Conservation (phyloP, 352 stramenopile species). For the Pythium grandisporangium region DNA sequence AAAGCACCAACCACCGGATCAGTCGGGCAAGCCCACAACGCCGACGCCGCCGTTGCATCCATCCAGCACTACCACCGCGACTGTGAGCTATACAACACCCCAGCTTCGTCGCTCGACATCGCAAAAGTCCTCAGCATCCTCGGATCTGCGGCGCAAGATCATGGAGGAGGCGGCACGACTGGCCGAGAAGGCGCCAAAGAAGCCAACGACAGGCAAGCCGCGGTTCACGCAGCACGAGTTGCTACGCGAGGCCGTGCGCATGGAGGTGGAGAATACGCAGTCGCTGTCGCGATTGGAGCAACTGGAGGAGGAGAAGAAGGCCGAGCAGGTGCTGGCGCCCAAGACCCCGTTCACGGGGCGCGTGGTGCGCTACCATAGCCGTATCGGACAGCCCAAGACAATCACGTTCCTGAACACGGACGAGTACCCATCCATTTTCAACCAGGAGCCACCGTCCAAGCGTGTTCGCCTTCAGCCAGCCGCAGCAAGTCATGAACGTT, state of each 20-base stretch:
- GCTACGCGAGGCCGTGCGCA: constrained; percentile 62
- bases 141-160: constrained; percentile 42
- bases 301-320: constrained; percentile 77
- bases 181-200: constrained; percentile 30
- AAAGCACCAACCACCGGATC: too few species aligned
- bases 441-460: constrained; percentile 50
- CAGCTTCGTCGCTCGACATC: constrained; percentile 49
- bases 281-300: constrained; percentile 72
- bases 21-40: not conserved
- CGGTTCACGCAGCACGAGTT: constrained; percentile 61
- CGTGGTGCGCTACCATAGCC: constrained; percentile 64
- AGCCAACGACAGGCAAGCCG: constrained; percentile 10
- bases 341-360: constrained; percentile 64
- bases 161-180: constrained; percentile 39
- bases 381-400: constrained; percentile 47
- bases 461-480: too few species aligned
- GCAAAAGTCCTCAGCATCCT: constrained; percentile 48
- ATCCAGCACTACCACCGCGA: not conserved
- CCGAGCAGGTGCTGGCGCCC: constrained; percentile 37
- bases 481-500: constrained; percentile 11
- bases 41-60: not conserved
- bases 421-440: constrained; percentile 61
- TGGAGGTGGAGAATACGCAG: constrained; percentile 70
- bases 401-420: constrained; percentile 76
- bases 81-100: constrained; percentile 19